A percentile compares a stretch with the other conserved stretches of the same genome.
phyloP scores from a whole-genome alignment of 345 rosid genomes.

The Aethionema arabicum region DNA sequence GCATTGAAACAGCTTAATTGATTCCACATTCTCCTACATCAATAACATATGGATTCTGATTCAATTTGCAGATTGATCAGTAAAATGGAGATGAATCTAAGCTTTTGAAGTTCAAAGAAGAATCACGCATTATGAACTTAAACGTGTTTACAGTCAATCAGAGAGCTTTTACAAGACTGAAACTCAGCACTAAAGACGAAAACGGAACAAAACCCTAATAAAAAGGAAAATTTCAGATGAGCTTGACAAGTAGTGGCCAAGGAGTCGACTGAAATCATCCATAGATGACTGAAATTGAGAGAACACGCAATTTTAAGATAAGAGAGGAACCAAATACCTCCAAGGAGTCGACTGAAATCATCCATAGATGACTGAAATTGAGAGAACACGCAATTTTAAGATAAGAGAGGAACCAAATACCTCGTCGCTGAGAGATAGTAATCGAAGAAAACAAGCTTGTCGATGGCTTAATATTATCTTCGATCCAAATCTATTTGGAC shows the following conservation, averaged over 20 bases:
- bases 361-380: too few species aligned
- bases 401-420: too few species aligned
- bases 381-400: too few species aligned
- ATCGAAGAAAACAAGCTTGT: too few species aligned
- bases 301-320: too few species aligned
- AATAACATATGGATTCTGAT: not conserved
- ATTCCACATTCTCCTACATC: not conserved
- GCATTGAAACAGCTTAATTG: too few species aligned
- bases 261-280: slow-evolving; percentile 58
- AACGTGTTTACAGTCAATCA: slow-evolving; percentile 16
- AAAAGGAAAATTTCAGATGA: slow-evolving; percentile 46
- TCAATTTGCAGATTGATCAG: not conserved
- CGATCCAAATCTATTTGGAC: too few species aligned
- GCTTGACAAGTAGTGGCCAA: slow-evolving; percentile 99
- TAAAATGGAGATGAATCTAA: not conserved
- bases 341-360: slow-evolving; percentile 46
- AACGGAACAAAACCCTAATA: slow-evolving; percentile 2
- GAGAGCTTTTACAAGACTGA: not conserved
- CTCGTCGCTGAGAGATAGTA: too few species aligned
- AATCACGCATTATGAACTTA: slow-evolving; percentile 2
- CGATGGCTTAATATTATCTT: too few species aligned
- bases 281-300: too few species aligned
- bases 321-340: too few species aligned
- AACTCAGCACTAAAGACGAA: slow-evolving; percentile 16
- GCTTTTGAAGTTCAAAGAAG: not conserved